Evolutionary conservation across 306 rosid genomes (phyloP).

Genomic region (Biancaea sappan): DNA sequence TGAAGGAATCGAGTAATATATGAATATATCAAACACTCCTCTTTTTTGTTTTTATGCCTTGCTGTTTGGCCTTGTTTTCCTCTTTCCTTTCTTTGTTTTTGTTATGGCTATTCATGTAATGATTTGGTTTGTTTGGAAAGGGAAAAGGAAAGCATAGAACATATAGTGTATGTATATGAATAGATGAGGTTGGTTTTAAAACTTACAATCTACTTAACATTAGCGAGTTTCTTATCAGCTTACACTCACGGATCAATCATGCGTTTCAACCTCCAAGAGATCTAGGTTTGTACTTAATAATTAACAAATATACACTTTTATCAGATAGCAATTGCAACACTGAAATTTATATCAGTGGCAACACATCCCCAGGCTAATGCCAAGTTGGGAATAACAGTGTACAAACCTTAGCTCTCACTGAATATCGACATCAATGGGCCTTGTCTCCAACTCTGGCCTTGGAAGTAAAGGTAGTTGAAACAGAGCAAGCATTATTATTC

Average conservation of each 20-base stretch:
- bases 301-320: no score
- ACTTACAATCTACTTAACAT: background rate
- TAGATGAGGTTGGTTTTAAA: background rate
- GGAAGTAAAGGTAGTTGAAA: background rate
- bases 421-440: conserved; percentile 42
- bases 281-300: background rate
- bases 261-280: background rate
- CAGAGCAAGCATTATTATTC: background rate
- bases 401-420: conserved; percentile 35
- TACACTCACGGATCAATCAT: background rate
- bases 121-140: background rate
- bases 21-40: background rate
- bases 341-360: no score
- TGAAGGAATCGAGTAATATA: conserved; percentile 52
- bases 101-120: background rate
- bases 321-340: background rate
- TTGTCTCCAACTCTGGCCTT: conserved; percentile 50
- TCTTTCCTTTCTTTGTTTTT: conserved; percentile 28
- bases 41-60: background rate
- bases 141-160: background rate
- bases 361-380: no score
- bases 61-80: conserved; percentile 13
- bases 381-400: no score
- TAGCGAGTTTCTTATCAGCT: background rate
- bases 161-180: background rate